A percentile compares a stretch with the other conserved stretches of the same genome.
These are phyloP conservation scores for Fagopyrum esculentum DNA, from an alignment of 148 eudicot species.

Conservation along the genomic window DNA sequence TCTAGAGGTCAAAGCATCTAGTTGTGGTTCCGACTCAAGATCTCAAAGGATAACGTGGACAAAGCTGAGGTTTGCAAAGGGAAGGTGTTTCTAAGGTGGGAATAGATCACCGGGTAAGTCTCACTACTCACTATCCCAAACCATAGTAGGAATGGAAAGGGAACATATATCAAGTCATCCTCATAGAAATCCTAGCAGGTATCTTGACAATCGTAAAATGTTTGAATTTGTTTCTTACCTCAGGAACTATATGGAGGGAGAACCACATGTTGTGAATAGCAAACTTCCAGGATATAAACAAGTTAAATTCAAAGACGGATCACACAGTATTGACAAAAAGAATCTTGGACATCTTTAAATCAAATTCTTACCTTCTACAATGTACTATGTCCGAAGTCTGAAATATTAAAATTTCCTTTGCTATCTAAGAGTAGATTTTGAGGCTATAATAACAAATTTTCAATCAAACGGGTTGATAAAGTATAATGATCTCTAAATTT, in stretches of 20 bases:
- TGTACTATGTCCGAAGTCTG: conserved; percentile 56
- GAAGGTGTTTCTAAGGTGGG: too few species aligned
- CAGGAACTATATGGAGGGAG: conserved; percentile 42
- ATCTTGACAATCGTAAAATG: not conserved
- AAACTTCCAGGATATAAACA: conserved; percentile 31
- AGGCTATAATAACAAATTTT: conserved; percentile 29
- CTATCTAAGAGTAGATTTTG: conserved; percentile 50
- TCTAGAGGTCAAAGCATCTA: too few species aligned
- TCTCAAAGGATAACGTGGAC: too few species aligned
- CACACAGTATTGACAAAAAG: not conserved
- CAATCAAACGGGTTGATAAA: not conserved
- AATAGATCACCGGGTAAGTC: too few species aligned
- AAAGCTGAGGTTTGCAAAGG: too few species aligned
- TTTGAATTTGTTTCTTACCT: conserved; percentile 24
- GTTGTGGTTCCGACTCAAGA: too few species aligned
- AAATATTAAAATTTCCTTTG: conserved; percentile 50
- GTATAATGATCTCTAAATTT: too few species aligned
- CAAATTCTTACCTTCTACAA: conserved; percentile 31
- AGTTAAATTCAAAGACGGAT: conserved; percentile 6
- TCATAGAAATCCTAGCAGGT: too few species aligned
- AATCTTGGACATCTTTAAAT: not conserved
- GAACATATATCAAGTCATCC: too few species aligned
- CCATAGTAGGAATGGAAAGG: too few species aligned
- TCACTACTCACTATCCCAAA: too few species aligned
- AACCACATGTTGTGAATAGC: conserved; percentile 39